Evolutionary conservation across 108 stramenopile species (phyloP), one percentile per base, ranked within the genome.

Genomic region (Aurantiochytrium sp.): DNA sequence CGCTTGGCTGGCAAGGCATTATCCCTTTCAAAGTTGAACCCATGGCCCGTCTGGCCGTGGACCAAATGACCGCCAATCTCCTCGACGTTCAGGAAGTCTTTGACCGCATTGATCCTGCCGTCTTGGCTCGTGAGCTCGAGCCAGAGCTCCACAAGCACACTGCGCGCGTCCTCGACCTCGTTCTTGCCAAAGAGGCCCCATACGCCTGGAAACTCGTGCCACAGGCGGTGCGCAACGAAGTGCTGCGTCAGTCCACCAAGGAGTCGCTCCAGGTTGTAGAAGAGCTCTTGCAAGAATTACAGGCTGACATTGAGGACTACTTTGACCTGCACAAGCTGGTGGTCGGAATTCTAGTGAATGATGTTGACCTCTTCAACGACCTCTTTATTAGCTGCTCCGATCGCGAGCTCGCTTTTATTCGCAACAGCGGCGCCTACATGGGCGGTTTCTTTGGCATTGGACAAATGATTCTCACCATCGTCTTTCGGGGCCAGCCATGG

Each of bases 341-440:
- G 18, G 96, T 98, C 4, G 73, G 60, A 14, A 95, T 96, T 5
- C 95, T 97, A 90, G 95, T 97, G 42, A 91, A 91, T 60, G 95
- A 98, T 90, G 96, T 96, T 89, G 93, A 92, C 87, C 92, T 98
- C 83, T 93, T 97, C 87, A 96, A 96, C 88, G 93, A 96, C 72
- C 94, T 98, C 42, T 98, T 98, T 92, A 93, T 96, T 92, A 95
- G 97, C 89, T 96, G 96, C 88, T 97, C 97, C 44, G 97, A 96
- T 5, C 95, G 96, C 53, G 98, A 98, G 92, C 93, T 98, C 58
- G 90, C 91, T 71, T 98, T 98, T 91, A 97, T 98, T 72, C 93
- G 96, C 60, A 88, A 91, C 42, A 95, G 94, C 60, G 98, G 98
- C 29, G 95, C 97, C 60, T 96, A 97, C 53, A 97, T 97, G 92